Evolutionary conservation across 2,329 filamentous ascomycete species (phyloP).

Genomic region (Aureobasidium lini): DNA sequence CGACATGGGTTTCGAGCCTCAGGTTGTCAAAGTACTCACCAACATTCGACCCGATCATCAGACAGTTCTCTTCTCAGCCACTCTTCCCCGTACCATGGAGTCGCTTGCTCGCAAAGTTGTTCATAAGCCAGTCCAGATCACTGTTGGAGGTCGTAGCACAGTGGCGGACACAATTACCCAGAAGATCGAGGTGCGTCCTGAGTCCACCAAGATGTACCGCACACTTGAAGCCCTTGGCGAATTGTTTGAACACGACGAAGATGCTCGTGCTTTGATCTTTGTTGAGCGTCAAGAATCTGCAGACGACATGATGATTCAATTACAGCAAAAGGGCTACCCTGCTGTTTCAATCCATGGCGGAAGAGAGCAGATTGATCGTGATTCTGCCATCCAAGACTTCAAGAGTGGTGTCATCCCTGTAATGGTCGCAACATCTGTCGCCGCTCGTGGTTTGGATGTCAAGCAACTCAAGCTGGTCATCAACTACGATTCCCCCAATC

Average conservation of each 20-base stretch:
- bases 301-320: constrained; percentile 52
- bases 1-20: constrained; percentile 98
- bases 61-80: constrained; percentile 92
- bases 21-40: constrained; percentile 92
- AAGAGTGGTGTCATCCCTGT: constrained; percentile 86
- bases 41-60: constrained; percentile 90
- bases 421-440: constrained; percentile 89
- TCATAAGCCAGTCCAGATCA: constrained; percentile 79
- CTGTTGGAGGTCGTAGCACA: constrained; percentile 74
- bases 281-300: constrained; percentile 32
- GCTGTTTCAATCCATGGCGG: constrained; percentile 92
- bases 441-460: constrained; percentile 88
- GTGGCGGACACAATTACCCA: constrained; percentile 73
- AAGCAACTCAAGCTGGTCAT: constrained; percentile 93
- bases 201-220: constrained; percentile 74
- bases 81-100: constrained; percentile 90
- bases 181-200: constrained; percentile 77
- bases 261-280: constrained; percentile 72
- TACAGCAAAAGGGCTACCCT: constrained; percentile 77
- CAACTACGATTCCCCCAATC: constrained; percentile 90
- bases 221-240: constrained; percentile 81
- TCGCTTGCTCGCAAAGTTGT: constrained; percentile 82
- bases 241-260: constrained; percentile 78
- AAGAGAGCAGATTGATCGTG: constrained; percentile 87
- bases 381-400: constrained; percentile 88